Percentiles rank a stretch among this genome's conserved stretches.
Conservation (phyloP, 768 basidiomycete species). For the Lyophyllum decastes region DNA sequence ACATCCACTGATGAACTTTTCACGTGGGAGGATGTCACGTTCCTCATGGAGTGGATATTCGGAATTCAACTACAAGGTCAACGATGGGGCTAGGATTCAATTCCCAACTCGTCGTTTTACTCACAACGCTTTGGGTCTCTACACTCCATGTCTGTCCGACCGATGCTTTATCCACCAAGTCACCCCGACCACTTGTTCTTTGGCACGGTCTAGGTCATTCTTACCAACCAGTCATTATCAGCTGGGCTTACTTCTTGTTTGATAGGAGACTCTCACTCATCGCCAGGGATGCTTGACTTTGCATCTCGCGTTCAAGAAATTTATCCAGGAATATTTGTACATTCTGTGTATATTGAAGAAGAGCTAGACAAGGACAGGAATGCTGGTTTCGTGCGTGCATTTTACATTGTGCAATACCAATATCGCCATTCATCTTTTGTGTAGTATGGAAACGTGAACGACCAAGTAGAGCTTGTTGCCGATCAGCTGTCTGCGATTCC, state of each 20-base stretch:
- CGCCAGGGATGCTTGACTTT: constrained; percentile 74
- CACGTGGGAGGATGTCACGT: not conserved
- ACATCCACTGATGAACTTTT: not conserved
- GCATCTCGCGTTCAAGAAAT: constrained; percentile 55
- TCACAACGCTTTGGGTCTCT: not conserved
- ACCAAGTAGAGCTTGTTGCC: constrained; percentile 66
- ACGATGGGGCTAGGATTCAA: constrained; percentile 3
- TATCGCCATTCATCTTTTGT: not conserved
- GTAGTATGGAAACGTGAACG: constrained; percentile 79
- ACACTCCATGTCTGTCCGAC: not conserved
- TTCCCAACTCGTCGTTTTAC: not conserved
- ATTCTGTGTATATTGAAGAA: constrained; percentile 69
- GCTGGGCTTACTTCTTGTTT: not conserved
- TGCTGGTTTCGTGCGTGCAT: constrained; percentile 68
- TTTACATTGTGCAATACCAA: not conserved
- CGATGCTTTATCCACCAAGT: not conserved
- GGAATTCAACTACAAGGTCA: not conserved
- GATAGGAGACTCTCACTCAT: constrained; percentile 72
- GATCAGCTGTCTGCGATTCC: constrained; percentile 63
- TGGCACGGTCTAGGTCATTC: constrained; percentile 72
- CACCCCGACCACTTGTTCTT: constrained; percentile 60
- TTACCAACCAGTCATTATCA: not conserved
- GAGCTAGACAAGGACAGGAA: constrained; percentile 62
- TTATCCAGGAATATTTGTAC: constrained; percentile 76
- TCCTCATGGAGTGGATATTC: no score